A percentile compares a stretch with the other conserved stretches of the same genome.
Evolutionary conservation across 1,284 basidiomycete species (phyloP).

Genomic region (Naganishia cerealis): DNA sequence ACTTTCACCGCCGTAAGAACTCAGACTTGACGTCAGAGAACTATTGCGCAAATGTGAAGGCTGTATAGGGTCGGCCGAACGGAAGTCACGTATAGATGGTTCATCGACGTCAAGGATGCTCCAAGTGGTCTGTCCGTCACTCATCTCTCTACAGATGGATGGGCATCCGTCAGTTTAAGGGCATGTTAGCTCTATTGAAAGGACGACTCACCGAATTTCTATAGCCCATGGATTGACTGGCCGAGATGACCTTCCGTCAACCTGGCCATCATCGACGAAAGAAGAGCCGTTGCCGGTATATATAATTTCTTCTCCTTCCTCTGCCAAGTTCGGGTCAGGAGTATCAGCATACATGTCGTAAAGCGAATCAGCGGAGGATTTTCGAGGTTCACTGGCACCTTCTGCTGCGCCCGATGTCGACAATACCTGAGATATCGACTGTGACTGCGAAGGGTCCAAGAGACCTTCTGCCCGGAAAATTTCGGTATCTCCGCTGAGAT

Average conservation of each 20-base stretch:
- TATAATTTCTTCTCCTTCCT: constrained; percentile 20
- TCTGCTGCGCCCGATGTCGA: background rate
- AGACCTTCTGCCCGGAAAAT: constrained; percentile 12
- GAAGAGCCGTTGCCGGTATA: constrained; percentile 4
- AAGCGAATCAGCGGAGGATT: constrained; percentile 16
- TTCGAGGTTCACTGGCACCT: background rate
- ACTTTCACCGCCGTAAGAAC: constrained; percentile 14
- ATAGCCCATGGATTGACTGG: constrained; percentile 7
- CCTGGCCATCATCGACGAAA: background rate
- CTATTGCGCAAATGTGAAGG: constrained; percentile 3
- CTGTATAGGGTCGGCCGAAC: background rate
- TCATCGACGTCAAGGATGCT: constrained; percentile 27
- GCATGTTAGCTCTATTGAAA: constrained; percentile 1
- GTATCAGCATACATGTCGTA: constrained; percentile 23
- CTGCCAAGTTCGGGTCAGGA: background rate
- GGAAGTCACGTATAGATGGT: background rate
- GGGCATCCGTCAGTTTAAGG: background rate
- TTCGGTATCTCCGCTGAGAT: constrained; percentile 20
- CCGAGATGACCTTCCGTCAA: background rate
- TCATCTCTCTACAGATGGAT: constrained; percentile 27
- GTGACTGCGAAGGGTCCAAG: background rate
- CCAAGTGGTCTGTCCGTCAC: constrained; percentile 32
- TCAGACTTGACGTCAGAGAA: constrained; percentile 11
- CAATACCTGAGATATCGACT: constrained; percentile 21
- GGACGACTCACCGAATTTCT: constrained; percentile 4